Conservation (phyloP, 345 rosid species). For the Microcos paniculata region DNA sequence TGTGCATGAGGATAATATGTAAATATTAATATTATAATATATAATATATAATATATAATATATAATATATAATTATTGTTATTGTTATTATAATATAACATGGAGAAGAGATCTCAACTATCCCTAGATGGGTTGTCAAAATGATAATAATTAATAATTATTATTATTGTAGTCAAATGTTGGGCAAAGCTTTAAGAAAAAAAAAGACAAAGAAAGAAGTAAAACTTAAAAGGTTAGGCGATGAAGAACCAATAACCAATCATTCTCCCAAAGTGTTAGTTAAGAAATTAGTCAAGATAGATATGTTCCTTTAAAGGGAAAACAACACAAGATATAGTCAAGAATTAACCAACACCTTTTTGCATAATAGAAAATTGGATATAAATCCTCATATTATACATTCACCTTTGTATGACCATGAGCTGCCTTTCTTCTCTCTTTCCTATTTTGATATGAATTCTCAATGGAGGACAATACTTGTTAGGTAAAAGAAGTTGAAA, state of each 20-base stretch:
- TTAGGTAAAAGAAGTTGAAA: background rate
- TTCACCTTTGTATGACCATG: too few species aligned
- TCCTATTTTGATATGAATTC: background rate
- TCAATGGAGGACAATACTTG: background rate
- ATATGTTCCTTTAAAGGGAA: background rate
- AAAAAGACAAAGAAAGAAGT: background rate
- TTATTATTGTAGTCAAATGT: background rate
- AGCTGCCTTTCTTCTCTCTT: background rate
- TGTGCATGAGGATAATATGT: too few species aligned
- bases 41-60: too few species aligned
- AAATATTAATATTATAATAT: too few species aligned
- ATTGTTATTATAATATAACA: too few species aligned
- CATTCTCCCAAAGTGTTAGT: background rate
- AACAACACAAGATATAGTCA: background rate
- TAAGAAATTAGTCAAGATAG: background rate
- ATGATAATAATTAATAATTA: background rate
- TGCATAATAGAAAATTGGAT: background rate
- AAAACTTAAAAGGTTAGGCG: constrained; percentile 1
- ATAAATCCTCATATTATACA: background rate
- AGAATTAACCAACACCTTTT: background rate
- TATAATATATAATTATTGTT: background rate
- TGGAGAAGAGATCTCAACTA: constrained; percentile 6
- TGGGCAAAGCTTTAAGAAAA: background rate
- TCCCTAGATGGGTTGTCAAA: constrained; percentile 4
- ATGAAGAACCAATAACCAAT: background rate